Conservation (phyloP, 1,139 yeast species). For the Kodamaea anthophila region DNA sequence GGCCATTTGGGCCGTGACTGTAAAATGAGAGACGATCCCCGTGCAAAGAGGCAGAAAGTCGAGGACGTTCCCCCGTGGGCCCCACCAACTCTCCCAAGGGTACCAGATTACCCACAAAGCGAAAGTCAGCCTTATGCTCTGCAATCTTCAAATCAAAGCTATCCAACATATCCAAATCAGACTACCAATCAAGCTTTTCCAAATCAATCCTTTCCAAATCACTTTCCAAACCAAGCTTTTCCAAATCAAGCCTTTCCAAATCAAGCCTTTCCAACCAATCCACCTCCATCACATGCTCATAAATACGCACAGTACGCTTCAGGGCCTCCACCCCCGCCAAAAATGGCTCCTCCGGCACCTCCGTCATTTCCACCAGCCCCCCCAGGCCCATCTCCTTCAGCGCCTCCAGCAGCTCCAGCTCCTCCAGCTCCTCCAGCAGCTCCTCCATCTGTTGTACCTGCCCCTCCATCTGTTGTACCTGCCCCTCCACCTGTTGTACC, state of each 20-base stretch:
- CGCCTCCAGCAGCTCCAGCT: conserved; percentile 6
- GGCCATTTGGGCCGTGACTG: conserved; percentile 94
- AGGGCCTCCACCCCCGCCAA: conserved; percentile 3
- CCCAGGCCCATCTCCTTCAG: not conserved
- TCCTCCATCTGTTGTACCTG: conserved; percentile 1
- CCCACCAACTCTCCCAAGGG: too few relatives aligned
- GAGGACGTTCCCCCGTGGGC: conserved; percentile 14
- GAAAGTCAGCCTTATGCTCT: too few relatives aligned
- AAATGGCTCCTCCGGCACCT: not conserved
- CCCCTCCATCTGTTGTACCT: not conserved
- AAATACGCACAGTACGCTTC: too few relatives aligned
- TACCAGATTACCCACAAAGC: too few relatives aligned
- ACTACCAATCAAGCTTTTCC: too few relatives aligned
- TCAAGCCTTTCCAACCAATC: conserved; percentile 7
- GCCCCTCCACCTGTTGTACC: conserved; percentile 9
- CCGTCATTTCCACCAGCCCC: conserved; percentile 6
- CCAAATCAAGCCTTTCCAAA: too few relatives aligned
- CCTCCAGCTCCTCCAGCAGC: conserved; percentile 4
- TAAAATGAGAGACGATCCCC: conserved; percentile 21
- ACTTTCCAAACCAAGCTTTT: too few relatives aligned
- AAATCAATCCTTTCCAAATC: too few relatives aligned
- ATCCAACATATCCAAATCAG: too few relatives aligned
- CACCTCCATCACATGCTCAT: conserved; percentile 7
- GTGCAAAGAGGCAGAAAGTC: conserved; percentile 5
- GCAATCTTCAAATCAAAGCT: too few relatives aligned